Evolutionary conservation across 352 stramenopile genomes (phyloP), one percentile per base, ranked within the genome.

Genomic region (Pythium pectinolyticum): DNA sequence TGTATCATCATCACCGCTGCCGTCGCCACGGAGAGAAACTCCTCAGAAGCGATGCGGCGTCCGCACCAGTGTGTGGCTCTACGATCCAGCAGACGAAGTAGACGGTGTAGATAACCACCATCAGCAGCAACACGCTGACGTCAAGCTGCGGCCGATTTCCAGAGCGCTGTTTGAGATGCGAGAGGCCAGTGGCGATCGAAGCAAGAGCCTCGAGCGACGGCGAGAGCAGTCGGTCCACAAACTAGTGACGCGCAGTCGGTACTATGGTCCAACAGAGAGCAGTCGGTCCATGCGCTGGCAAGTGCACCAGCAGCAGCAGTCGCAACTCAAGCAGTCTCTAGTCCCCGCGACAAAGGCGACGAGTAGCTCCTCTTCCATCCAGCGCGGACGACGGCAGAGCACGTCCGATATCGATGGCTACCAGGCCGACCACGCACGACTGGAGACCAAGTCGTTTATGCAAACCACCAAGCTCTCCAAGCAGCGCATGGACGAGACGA

Each of bases 191-290:
- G 65, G 75, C 54, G 79, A 87, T 48, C 88, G 86, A 51, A 74
- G 67, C 56, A 88, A 86, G 61, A 63, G 62, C 0, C 49, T 82
- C 35, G 74, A 80, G 15, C 86, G 82, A 27, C 78, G 78, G 47
- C 80, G 81, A 11, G 81, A 89, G 31, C 74, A 79, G 19, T 58
- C 76, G 50, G 69, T 82, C 53, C 71, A 57, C 49, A 80, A 87
- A 61, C 74, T 78, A 45, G 65, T 89, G 3, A 75, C 66, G n/a
- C 80, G 82, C 11, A 90, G 83, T 74, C 78, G 80, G 31, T 92
- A 92, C 68, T 86, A 90, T 61, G 84, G 84, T 0, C 84, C 84
- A 6, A 92, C 84, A 0, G 80, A 90, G 67, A 91, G 84, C 70
- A 88, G 78, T 68, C 78, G 81, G 0, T 80, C 86, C 63, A 90